phyloP scores from a whole-genome alignment of 176 grass and related monocot genomes.

The Aegilops bicornis region DNA sequence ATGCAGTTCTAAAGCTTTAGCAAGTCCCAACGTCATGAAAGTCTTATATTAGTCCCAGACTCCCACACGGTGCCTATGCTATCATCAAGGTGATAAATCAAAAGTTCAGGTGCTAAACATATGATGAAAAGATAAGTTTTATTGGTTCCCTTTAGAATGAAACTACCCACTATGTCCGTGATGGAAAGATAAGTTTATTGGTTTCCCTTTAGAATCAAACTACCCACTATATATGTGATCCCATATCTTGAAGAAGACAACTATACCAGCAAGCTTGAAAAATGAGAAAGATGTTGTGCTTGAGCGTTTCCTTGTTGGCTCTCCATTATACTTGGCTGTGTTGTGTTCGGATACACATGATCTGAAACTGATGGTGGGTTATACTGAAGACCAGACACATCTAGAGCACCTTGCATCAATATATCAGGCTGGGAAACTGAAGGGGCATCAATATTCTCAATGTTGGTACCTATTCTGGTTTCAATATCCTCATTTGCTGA shows the following conservation, averaged over 20 bases:
- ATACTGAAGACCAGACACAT: conserved; percentile 73
- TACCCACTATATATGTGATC: neutral
- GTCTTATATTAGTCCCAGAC: neutral
- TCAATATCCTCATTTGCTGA: conserved; percentile 47
- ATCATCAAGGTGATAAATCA: conserved; percentile 10
- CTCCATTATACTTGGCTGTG: conserved; percentile 56
- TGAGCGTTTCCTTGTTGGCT: conserved; percentile 67
- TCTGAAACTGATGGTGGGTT: conserved; percentile 63
- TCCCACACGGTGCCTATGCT: neutral
- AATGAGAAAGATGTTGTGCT: conserved; percentile 62
- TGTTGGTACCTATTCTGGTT: conserved; percentile 39
- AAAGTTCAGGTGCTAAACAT: neutral
- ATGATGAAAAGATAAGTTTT: neutral
- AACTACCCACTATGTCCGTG: neutral
- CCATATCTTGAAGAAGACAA: conserved; percentile 20
- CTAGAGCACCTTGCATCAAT: conserved; percentile 56
- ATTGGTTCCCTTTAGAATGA: neutral
- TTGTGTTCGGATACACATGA: conserved; percentile 62
- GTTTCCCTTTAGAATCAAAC: neutral
- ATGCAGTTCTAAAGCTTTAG: neutral
- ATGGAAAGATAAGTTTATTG: neutral
- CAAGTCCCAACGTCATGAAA: neutral
- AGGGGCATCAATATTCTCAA: conserved; percentile 62
- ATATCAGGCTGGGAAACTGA: conserved; percentile 74
- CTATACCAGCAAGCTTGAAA: conserved; percentile 83